A percentile compares a stretch with the other conserved stretches of the same genome.
Evolutionary conservation across 148 eudicot species (phyloP).

Genomic region (Nepenthes gracilis): DNA sequence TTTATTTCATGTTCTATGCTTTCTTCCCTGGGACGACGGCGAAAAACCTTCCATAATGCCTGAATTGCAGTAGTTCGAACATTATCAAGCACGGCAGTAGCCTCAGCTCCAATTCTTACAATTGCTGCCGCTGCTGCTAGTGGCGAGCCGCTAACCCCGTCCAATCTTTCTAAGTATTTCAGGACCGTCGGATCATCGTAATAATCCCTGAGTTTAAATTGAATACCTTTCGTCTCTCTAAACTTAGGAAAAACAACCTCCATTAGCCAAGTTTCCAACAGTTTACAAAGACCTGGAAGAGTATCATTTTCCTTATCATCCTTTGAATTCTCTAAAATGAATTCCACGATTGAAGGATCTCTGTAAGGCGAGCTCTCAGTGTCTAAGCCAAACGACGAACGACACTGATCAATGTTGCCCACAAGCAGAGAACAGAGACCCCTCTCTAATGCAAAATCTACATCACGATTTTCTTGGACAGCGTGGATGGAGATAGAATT

Average conservation of each 20-base stretch:
- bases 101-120: conserved; percentile 85
- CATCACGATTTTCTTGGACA: conserved; percentile 42
- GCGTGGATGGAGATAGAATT: conserved; percentile 32
- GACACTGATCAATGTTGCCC: conserved; percentile 94
- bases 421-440: conserved; percentile 93
- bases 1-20: conserved; percentile 28
- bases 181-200: conserved; percentile 92
- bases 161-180: conserved; percentile 73
- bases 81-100: conserved; percentile 83
- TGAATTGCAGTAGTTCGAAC: conserved; percentile 73
- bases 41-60: conserved; percentile 81
- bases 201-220: conserved; percentile 83
- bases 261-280: conserved; percentile 95
- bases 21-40: conserved; percentile 37
- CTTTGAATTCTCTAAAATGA: conserved; percentile 70
- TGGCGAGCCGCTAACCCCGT: conserved; percentile 73
- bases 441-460: conserved; percentile 86
- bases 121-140: conserved; percentile 97
- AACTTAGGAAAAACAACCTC: conserved; percentile 92
- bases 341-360: conserved; percentile 62
- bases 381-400: conserved; percentile 90
- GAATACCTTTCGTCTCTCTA: conserved; percentile 67
- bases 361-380: conserved; percentile 60
- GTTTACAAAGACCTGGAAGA: conserved; percentile 88
- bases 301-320: conserved; percentile 63